Evolutionary conservation across 208 protist genomes (phyloP), one percentile per base, ranked within the genome.

Genomic region (Balamuthia mandrillaris): DNA sequence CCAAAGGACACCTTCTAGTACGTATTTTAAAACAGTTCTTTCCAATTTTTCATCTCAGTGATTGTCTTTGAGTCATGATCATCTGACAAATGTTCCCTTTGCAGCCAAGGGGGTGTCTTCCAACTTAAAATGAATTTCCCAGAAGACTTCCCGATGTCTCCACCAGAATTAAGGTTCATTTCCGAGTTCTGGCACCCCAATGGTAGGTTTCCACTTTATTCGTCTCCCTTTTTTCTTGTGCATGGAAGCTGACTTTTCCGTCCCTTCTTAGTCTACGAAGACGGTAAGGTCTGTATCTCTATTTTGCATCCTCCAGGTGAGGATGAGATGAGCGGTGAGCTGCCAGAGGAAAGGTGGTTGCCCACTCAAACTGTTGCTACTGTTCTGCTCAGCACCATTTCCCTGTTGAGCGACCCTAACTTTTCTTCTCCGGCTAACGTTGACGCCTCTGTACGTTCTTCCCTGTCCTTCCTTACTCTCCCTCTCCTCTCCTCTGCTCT

Each of bases 161-260:
- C 98, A 35, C 98, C 98, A 0, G 91, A 89, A 9, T 95, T 99
- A 75, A 91, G 92, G 33, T 97, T 99, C 63, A 81, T 96, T 5
- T 98, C 95, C 2, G 91, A 91, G 16, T 97, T 99, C 86, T 99
- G 96, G 96, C 98, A 99, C 91, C 98, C 98, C n/a, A 98, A 98
- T 85, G 90, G 91, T 94, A 87, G 31, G 51, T 81, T 3, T 54
- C 42, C 39, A 14, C 16, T 10, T 24, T n/a, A 42, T 14, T 86
- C 16, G 1, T 5, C 18, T 14, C 9, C 39, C 7, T 33, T 1
- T 63, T 63, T 63, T 18, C 10, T 52, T 52, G 47, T 18, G 14
- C 47, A 52, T 52, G 14, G 18, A n/a, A n/a, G 10, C 14, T 70
- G 6, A 35, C 24, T 44, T 44, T 44, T 4, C 37, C 33, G 10